Base-by-base conservation (phyloP, 805 yeast species). In the Candida saitoana region DNA sequence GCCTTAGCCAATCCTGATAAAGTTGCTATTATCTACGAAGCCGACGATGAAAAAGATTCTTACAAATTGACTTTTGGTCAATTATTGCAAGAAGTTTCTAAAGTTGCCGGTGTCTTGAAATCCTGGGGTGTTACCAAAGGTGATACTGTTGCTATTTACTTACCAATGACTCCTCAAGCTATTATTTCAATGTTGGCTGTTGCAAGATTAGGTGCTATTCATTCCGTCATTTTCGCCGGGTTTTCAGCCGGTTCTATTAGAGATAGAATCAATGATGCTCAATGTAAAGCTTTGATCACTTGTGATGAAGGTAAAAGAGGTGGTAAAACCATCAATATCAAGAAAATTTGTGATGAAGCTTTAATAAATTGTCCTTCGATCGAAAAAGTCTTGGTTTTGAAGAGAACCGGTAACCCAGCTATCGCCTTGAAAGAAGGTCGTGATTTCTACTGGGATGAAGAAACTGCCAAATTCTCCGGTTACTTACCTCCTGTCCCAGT, bases 101-200 rank as follows among this genome's bases (percentile, higher is more conserved):
- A 77, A 57, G 79, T 82, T 41, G 84, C 91, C 5, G 87, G 84
- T 52, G 82, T 81, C 27, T 73, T 86, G 58, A 67, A 73, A 50
- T 65, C 69, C 45, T 68, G 81, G 72, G 90, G 90, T 38, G 81
- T 85, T 44, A 67, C 72, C 46, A 86, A 85, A 65, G 93, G 93
- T 53, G 95, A 86, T 59, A 82, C 89, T 14, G 91, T 86, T 43
- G 93, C 93, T 18, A 85, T 86, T 40, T 86, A 86, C 61, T 71
- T 86, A 69, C 95, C 95, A 54, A 86, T 85, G 93, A 82, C 81
- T 49, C 84, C 90, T 36, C 87, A 84, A 59, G 90, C 93, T 31
- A 65, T 86, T 39, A 69, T 83, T 43, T 79, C 93, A 19, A 65
- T 86, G 70, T 66, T 86, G 63, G 95, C 95, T 18, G 83, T 85